phyloP scores from a whole-genome alignment of 495 filamentous ascomycete species.

The Polyplosphaeria fusca region DNA sequence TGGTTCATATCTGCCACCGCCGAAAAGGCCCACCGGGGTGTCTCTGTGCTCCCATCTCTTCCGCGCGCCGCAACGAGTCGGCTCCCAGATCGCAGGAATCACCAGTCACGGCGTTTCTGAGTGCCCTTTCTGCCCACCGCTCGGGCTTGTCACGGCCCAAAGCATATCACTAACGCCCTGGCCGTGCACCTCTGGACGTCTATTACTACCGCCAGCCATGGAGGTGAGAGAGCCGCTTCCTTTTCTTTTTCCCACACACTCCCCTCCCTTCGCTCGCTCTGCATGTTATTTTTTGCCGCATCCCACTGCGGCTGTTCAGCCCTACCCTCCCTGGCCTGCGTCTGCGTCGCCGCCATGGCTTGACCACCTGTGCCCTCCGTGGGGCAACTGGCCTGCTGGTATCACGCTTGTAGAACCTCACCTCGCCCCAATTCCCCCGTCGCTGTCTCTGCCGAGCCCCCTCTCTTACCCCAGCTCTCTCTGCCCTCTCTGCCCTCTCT shows the following conservation, averaged over 20 bases:
- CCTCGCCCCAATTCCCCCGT: slow-evolving; percentile 13
- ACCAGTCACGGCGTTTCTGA: slow-evolving; percentile 15
- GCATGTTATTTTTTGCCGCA: slow-evolving; percentile 1
- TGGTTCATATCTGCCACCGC: slow-evolving; percentile 14
- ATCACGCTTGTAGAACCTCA: slow-evolving; percentile 36
- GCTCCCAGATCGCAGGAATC: slow-evolving; percentile 1
- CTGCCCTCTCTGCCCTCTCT: slow-evolving; percentile 3
- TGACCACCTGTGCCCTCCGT: slow-evolving; percentile 18
- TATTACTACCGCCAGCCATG: slow-evolving; percentile 29
- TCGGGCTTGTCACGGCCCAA: slow-evolving; percentile 28
- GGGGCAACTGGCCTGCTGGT: slow-evolving; percentile 20
- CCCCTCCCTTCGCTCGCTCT: not conserved
- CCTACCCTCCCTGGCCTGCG: slow-evolving; percentile 12
- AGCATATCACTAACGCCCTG: slow-evolving; percentile 26
- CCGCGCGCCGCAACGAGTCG: not conserved
- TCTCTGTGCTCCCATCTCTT: slow-evolving; percentile 11
- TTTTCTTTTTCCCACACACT: slow-evolving; percentile 12
- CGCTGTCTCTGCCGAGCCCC: slow-evolving; percentile 10
- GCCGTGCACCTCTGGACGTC: slow-evolving; percentile 20
- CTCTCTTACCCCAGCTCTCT: slow-evolving; percentile 1
- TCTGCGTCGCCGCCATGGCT: slow-evolving; percentile 14
- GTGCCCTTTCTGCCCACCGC: no score
- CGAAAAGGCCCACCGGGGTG: slow-evolving; percentile 1
- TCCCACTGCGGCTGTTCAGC: slow-evolving; percentile 9
- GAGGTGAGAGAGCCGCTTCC: slow-evolving; percentile 25